Conservation (phyloP, 2,329 filamentous ascomycete genomes). For the Corynespora cassiicola region DNA sequence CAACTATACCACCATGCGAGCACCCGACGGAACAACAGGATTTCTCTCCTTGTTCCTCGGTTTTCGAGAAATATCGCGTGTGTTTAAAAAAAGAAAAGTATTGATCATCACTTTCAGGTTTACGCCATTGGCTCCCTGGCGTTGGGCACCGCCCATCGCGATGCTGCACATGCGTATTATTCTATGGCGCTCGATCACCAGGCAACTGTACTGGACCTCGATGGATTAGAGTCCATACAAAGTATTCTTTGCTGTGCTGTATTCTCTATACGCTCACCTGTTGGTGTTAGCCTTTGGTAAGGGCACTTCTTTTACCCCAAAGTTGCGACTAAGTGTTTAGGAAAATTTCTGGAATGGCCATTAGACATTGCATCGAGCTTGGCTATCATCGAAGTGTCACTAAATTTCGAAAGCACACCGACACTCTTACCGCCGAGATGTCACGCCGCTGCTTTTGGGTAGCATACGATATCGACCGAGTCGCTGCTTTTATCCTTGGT, state of each 20-base stretch:
- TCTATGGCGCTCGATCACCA: constrained; percentile 19
- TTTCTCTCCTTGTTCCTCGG: no score
- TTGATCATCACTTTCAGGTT: neutral
- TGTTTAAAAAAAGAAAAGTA: no score
- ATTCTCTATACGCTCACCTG: constrained; percentile 30
- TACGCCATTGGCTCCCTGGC: constrained; percentile 30
- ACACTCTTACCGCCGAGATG: constrained; percentile 32
- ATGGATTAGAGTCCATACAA: constrained; percentile 31
- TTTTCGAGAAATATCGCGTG: no score
- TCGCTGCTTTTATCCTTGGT: constrained; percentile 38
- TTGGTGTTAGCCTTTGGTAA: constrained; percentile 27
- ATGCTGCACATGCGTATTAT: constrained; percentile 19
- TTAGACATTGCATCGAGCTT: constrained; percentile 44
- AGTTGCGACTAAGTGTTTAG: constrained; percentile 5
- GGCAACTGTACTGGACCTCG: constrained; percentile 22
- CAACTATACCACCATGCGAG: no score
- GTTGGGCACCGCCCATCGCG: constrained; percentile 13
- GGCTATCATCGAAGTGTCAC: constrained; percentile 42
- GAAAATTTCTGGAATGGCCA: constrained; percentile 44
- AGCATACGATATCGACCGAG: constrained; percentile 42
- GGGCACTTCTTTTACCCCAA: neutral
- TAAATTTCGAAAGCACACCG: constrained; percentile 8
- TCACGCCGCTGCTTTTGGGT: constrained; percentile 42
- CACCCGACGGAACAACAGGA: no score
- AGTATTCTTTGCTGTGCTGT: constrained; percentile 30